Evolutionary conservation across 345 rosid species (phyloP), one percentile per base, ranked within the genome.

Genomic region (Camelina sativa): DNA sequence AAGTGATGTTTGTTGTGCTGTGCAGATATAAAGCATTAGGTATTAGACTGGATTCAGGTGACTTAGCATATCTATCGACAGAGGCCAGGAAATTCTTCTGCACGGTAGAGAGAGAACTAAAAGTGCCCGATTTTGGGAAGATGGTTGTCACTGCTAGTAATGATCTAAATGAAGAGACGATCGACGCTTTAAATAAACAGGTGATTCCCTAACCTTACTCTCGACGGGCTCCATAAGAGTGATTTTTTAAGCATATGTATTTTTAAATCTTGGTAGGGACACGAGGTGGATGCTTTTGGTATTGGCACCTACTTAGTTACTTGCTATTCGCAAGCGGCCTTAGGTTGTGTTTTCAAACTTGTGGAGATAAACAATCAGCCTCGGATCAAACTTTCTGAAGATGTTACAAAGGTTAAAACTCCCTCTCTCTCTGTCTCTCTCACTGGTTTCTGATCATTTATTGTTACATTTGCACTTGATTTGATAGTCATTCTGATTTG

Each of bases 121-220:
- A 73, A 22, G 76, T 90, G 16, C 73, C 82, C 7, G 88, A 79
- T 75, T 95, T 95, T 77, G 99, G 89, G 74, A 87, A 89, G 81
- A 95, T 40, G 69, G 50, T 68, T 40, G 81, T 95, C 56, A 88
- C 97, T 38, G 98, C 96, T 40, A 95, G 99, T 79, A 95, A 92
- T 85, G 97, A 95, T 84, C 86, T 95, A 65, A 95, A 95, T 52
- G 98, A 95, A 81, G 99, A 95, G 82, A 95, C 99, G 17, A 77
- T 95, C n/a, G 99, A 95, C 61, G 99, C 98, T 67, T 72, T 95
- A 69, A 95, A 95, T 82, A 95, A 95, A 75, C 99, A 95, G 90
- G 98, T 90, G 71, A 72, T 50, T 56, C 11, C 6, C 22, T 56
- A 22, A 50, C 46, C 60, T 38, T 8, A 38, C 35, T 41, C 46